phyloP scores from a whole-genome alignment of 2,329 filamentous ascomycete genomes.

The Daldinia sp. region DNA sequence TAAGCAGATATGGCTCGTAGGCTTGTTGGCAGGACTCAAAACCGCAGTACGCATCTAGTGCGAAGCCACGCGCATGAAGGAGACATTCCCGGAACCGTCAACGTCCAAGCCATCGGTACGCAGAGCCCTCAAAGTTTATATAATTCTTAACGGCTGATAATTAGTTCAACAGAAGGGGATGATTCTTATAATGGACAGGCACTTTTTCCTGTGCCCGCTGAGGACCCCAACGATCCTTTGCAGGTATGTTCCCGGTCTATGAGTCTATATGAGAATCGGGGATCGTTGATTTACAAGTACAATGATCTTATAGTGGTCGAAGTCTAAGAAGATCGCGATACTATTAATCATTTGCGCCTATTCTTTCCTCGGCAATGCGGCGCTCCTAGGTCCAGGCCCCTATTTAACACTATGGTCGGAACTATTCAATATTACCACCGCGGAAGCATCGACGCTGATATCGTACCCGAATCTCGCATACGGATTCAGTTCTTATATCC shows the following conservation, averaged over 20 bases:
- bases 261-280: neutral
- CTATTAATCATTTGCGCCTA: slow-evolving; percentile 62
- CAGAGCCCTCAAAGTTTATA: neutral
- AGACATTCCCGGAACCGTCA: slow-evolving; percentile 64
- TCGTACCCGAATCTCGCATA: slow-evolving; percentile 69
- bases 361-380: slow-evolving; percentile 66
- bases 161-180: slow-evolving; percentile 58
- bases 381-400: slow-evolving; percentile 64
- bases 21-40: neutral
- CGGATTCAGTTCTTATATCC: slow-evolving; percentile 63
- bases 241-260: slow-evolving; percentile 48
- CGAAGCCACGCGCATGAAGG: slow-evolving; percentile 63
- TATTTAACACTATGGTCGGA: slow-evolving; percentile 64
- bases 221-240: slow-evolving; percentile 68
- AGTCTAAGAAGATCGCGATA: slow-evolving; percentile 64
- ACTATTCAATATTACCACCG: slow-evolving; percentile 59
- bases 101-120: slow-evolving; percentile 52
- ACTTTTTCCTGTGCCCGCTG: slow-evolving; percentile 66
- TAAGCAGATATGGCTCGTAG: slow-evolving; percentile 21
- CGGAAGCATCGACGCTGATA: slow-evolving; percentile 62
- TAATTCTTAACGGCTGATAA: neutral
- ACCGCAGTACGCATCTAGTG: slow-evolving; percentile 21
- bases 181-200: slow-evolving; percentile 68
- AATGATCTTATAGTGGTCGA: slow-evolving; percentile 54
- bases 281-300: neutral